Evolutionary conservation across 306 rosid genomes (phyloP), one percentile per base, ranked within the genome.

Genomic region (Prunus mongolica): DNA sequence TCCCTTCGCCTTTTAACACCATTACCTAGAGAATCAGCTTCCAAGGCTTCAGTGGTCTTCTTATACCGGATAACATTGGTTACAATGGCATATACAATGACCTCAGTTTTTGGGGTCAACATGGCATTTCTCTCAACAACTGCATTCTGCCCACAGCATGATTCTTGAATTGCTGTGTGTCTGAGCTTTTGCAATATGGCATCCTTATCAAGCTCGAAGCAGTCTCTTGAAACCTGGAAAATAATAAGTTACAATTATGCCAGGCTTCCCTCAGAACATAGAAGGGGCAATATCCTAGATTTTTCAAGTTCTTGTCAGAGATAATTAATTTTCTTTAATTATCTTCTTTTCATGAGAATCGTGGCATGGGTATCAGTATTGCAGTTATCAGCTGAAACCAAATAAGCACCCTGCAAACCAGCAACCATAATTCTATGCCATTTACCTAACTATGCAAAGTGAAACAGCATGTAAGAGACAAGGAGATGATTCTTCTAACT

Each of bases 61-160:
- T 76, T 67, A 85, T 89, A 88, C 75, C 80, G 85, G 75, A 87
- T 73, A 67, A 87, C 81, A 82, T 92, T 95, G 74, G 99, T 95
- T 41, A 88, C 96, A 12, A 89, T 70, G 76, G 97, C 97, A 76
- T 92, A 87, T 60, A 83, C 79, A 67, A 88, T 86, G 65, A 80
- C 81, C 68, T 91, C 91, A 34, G 93, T 83, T 75, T 81, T 86
- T 0, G 98, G 98, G 60, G 78, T 73, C 66, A 54, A 27, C 77
- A 75, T 70, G 51, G 85, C 76, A 67, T 72, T 87, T 81, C 95
- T 89, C 86, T 89, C 97, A 6, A 91, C 51, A 65, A 91, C 85
- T 41, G 90, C 96, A 69, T 70, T 89, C 82, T 88, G 90, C 73
- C 97, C 98, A 12, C 92, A 90, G 82, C 85, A 88, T 55, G 88